A percentile compares a stretch with the other conserved stretches of the same genome.
Conservation (phyloP, 169 alveolate genomes). For the Theileria parva region DNA sequence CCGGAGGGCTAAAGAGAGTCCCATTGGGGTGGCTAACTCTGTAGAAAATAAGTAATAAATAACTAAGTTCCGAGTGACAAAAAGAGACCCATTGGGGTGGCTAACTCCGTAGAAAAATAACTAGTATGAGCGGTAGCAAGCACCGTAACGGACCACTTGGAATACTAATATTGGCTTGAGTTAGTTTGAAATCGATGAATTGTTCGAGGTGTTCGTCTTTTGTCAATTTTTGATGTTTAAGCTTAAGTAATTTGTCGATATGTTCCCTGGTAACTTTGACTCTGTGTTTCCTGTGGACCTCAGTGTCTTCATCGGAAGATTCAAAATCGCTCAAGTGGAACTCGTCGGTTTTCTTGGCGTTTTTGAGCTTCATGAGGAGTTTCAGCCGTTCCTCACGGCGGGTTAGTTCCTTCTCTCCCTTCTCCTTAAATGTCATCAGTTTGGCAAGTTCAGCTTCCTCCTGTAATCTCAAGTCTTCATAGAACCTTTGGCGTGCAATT, state of each 20-base stretch:
- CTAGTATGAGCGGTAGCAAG: background rate
- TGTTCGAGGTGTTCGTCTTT: slow-evolving; percentile 36
- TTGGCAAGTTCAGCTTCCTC: slow-evolving; percentile 55
- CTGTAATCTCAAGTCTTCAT: slow-evolving; percentile 40
- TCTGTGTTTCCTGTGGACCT: background rate
- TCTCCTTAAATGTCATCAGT: slow-evolving; percentile 60
- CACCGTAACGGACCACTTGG: background rate
- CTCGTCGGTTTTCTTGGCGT: slow-evolving; percentile 31
- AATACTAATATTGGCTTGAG: background rate
- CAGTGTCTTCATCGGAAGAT: slow-evolving; percentile 58
- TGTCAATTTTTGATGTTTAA: slow-evolving; percentile 13
- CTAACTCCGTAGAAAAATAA: too few relatives aligned
- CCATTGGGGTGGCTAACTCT: too few relatives aligned
- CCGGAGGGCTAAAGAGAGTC: too few relatives aligned
- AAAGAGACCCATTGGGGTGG: background rate
- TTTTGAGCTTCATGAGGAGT: slow-evolving; percentile 50
- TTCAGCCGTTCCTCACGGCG: slow-evolving; percentile 58
- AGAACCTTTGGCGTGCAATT: slow-evolving; percentile 60
- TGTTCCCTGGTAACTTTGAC: slow-evolving; percentile 35
- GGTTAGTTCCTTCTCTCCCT: slow-evolving; percentile 55
- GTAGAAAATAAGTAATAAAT: too few relatives aligned
- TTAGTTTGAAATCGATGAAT: slow-evolving; percentile 42
- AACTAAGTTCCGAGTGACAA: background rate
- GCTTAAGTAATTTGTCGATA: slow-evolving; percentile 26
- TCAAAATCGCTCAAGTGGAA: slow-evolving; percentile 64